Percentiles rank a stretch among this genome's conserved stretches.
phyloP scores from a whole-genome alignment of 306 rosid species.

The Rosa rugosa region DNA sequence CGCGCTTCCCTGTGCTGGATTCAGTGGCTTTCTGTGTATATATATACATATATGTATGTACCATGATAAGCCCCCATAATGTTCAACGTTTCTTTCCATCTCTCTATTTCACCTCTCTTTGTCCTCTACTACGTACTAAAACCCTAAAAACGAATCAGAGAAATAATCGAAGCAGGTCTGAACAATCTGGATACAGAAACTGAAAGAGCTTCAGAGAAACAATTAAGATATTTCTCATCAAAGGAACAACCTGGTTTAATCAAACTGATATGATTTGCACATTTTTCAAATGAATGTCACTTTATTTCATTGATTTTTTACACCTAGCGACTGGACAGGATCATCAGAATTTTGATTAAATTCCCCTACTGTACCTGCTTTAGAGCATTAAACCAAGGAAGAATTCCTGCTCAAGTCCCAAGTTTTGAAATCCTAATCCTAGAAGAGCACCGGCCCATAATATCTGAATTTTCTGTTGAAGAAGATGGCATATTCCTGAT shows the following conservation, averaged over 20 bases:
- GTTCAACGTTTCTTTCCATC: not conserved
- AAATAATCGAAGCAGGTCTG: not conserved
- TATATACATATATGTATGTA: not conserved
- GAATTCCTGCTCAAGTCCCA: constrained; percentile 42
- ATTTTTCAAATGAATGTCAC: not conserved
- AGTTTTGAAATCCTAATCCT: constrained; percentile 31
- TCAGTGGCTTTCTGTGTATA: not conserved
- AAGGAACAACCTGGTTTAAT: not conserved
- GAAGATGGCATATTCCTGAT: constrained; percentile 32
- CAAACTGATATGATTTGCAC: constrained; percentile 8
- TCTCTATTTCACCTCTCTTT: not conserved
- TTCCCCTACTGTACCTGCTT: constrained; percentile 9
- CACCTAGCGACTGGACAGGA: not conserved
- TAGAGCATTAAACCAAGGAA: constrained; percentile 31
- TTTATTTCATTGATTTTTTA: not conserved
- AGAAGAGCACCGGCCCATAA: constrained; percentile 28
- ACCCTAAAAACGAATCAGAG: not conserved
- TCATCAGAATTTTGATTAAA: not conserved
- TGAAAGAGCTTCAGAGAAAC: not conserved
- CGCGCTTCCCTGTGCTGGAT: not conserved
- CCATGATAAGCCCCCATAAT: not conserved
- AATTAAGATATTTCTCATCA: not conserved
- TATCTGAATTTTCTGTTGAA: constrained; percentile 26
- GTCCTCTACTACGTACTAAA: not conserved
- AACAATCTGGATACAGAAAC: not conserved